Percentiles rank a stretch among this genome's conserved stretches.
phyloP scores from a whole-genome alignment of 2,329 filamentous ascomycete species.

The Neobulgaria alba region DNA sequence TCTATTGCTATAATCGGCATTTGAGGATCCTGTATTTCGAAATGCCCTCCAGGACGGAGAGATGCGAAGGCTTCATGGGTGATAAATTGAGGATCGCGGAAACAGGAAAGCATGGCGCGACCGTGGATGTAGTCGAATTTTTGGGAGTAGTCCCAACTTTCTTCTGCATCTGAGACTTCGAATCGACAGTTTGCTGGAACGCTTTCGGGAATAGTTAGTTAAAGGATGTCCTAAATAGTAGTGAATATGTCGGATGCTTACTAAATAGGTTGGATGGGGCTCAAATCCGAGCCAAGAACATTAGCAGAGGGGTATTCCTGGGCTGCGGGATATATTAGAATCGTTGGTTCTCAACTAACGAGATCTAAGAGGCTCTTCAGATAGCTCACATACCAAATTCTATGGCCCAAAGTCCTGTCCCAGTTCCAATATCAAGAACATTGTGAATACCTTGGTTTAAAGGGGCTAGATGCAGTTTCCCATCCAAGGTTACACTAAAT shows the following conservation, averaged over 20 bases:
- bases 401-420: conserved; percentile 12
- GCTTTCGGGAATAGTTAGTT: conserved; percentile 1
- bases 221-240: neutral
- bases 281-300: conserved; percentile 26
- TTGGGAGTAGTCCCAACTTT: conserved; percentile 37
- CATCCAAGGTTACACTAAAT: conserved; percentile 7
- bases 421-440: conserved; percentile 11
- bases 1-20: conserved; percentile 2
- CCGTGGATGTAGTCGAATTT: conserved; percentile 44
- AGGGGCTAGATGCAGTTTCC: neutral
- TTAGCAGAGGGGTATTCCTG: conserved; percentile 22
- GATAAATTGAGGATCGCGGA: neutral
- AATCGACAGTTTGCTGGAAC: conserved; percentile 43
- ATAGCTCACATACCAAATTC: conserved; percentile 7
- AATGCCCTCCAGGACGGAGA: conserved; percentile 7
- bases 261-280: conserved; percentile 23
- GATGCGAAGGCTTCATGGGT: conserved; percentile 2
- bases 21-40: conserved; percentile 11
- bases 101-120: conserved; percentile 32
- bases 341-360: neutral
- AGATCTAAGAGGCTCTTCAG: neutral
- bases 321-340: conserved; percentile 1
- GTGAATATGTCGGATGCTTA: conserved; percentile 5
- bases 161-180: conserved; percentile 42
- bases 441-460: neutral